Percentiles rank a stretch among this genome's conserved stretches.
phyloP scores from a whole-genome alignment of 1,284 basidiomycete genomes.

The Malassezia cuniculi region DNA sequence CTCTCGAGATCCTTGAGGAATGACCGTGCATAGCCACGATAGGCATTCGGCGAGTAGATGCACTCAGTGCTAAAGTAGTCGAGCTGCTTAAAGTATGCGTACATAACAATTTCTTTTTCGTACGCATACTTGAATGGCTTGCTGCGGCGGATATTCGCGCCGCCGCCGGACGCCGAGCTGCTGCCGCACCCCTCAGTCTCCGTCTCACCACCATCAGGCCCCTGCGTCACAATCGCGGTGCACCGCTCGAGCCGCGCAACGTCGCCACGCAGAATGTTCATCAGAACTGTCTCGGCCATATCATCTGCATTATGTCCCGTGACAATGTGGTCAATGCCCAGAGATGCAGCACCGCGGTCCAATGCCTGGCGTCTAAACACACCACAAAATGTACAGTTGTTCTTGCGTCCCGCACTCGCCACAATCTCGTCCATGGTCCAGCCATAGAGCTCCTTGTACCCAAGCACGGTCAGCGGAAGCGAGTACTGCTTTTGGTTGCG shows the following conservation, averaged over 20 bases:
- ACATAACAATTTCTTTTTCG: slow-evolving; percentile 99
- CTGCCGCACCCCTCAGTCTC: slow-evolving; percentile 45
- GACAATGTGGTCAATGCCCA: slow-evolving; percentile 91
- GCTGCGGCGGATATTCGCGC: slow-evolving; percentile 79
- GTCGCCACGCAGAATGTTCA: slow-evolving; percentile 98
- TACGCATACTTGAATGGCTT: slow-evolving; percentile 98
- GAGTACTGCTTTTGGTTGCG: slow-evolving; percentile 89
- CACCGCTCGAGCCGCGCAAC: slow-evolving; percentile 85
- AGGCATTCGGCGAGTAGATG: slow-evolving; percentile 89
- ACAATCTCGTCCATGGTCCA: slow-evolving; percentile 99
- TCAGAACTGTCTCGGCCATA: slow-evolving; percentile 92
- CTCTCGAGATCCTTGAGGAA: slow-evolving; percentile 93
- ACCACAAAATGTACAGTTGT: slow-evolving; percentile 98
- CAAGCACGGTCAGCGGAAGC: slow-evolving; percentile 87
- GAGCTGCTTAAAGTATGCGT: slow-evolving; percentile 83
- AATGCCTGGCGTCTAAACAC: slow-evolving; percentile 92
- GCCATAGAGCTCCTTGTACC: slow-evolving; percentile 89
- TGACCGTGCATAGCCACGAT: slow-evolving; percentile 82
- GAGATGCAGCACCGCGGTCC: slow-evolving; percentile 76
- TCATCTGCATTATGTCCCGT: slow-evolving; percentile 99
- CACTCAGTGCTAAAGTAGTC: slow-evolving; percentile 99
- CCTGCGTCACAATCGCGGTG: slow-evolving; percentile 63
- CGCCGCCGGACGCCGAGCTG: slow-evolving; percentile 14
- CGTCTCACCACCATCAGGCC: slow-evolving; percentile 20
- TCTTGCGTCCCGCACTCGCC: slow-evolving; percentile 81